These are phyloP conservation scores for Nasturtium officinale DNA, from an alignment of 345 rosid genomes.

Conservation along the genomic window DNA sequence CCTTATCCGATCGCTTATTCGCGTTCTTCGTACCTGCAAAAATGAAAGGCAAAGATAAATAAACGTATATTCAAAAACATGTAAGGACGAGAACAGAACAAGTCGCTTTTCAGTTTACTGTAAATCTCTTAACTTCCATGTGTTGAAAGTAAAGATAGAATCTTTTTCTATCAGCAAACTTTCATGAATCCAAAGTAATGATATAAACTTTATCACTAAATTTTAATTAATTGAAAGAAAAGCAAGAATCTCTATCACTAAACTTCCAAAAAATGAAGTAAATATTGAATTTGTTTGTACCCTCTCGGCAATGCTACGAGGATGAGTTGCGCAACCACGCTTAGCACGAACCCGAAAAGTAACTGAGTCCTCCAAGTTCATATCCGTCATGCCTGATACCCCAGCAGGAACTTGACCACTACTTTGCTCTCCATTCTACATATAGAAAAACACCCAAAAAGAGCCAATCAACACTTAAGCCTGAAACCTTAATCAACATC, in stretches of 20 bases:
- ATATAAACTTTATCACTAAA: neutral
- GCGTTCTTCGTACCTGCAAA: conserved; percentile 69
- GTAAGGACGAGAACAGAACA: neutral
- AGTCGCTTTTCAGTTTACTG: neutral
- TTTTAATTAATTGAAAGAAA: neutral
- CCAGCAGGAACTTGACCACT: conserved; percentile 43
- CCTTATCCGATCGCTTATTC: conserved; percentile 53
- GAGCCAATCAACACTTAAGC: conserved; percentile 2
- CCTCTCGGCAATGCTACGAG: conserved; percentile 91
- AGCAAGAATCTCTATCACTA: neutral
- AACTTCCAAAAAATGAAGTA: neutral
- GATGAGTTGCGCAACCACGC: conserved; percentile 88
- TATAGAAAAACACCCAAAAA: neutral
- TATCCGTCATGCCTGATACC: conserved; percentile 43
- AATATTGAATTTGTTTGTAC: conserved; percentile 29
- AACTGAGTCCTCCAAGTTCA: conserved; percentile 70
- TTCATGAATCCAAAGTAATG: neutral
- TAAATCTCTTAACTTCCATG: neutral
- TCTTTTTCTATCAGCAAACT: neutral
- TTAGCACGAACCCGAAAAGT: conserved; percentile 74
- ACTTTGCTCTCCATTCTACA: conserved; percentile 62
- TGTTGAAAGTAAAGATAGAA: neutral
- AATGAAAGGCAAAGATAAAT: neutral
- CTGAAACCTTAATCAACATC: conserved; percentile 18
- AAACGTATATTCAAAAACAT: neutral